These are phyloP conservation scores for Clonostachys solani DNA, from an alignment of 2,329 filamentous ascomycete genomes.

Conservation along the genomic window DNA sequence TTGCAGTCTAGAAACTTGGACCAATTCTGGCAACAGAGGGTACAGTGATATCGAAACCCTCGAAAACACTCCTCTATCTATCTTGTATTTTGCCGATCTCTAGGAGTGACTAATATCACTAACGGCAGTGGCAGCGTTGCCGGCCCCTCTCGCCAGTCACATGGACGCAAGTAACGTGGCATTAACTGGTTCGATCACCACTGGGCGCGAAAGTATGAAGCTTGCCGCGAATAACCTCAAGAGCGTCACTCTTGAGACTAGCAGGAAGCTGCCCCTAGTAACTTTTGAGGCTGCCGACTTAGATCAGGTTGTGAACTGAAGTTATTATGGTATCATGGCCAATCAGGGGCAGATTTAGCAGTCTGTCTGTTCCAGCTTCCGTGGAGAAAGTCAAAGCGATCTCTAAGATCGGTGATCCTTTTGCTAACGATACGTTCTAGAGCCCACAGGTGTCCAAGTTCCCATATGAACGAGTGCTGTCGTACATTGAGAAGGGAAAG, in stretches of 20 bases:
- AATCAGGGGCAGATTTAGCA: constrained; percentile 8
- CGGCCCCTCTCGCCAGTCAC: constrained; percentile 3
- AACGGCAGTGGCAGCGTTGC: constrained; percentile 1
- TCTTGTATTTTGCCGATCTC: constrained; percentile 1
- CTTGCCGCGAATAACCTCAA: constrained; percentile 45
- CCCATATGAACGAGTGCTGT: constrained; percentile 27
- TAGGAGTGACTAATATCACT: constrained; percentile 3
- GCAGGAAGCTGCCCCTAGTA: constrained; percentile 34
- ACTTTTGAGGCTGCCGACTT: constrained; percentile 42
- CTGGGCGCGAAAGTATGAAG: constrained; percentile 59
- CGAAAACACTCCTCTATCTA: constrained; percentile 46
- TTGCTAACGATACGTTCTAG: constrained; percentile 50
- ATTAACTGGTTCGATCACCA: constrained; percentile 66
- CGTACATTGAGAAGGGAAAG: constrained; percentile 20
- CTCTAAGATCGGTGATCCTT: constrained; percentile 44
- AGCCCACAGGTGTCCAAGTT: constrained; percentile 38
- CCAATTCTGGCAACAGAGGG: constrained; percentile 44
- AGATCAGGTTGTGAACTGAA: constrained; percentile 27
- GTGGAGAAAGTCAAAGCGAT: constrained; percentile 26
- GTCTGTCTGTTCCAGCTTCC: background rate
- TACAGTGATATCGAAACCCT: constrained; percentile 47
- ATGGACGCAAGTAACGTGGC: constrained; percentile 49
- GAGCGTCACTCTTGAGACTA: constrained; percentile 37
- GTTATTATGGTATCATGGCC: constrained; percentile 3
- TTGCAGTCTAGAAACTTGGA: constrained; percentile 34